phyloP scores from a whole-genome alignment of 345 rosid genomes.

The Moringa oleifera region DNA sequence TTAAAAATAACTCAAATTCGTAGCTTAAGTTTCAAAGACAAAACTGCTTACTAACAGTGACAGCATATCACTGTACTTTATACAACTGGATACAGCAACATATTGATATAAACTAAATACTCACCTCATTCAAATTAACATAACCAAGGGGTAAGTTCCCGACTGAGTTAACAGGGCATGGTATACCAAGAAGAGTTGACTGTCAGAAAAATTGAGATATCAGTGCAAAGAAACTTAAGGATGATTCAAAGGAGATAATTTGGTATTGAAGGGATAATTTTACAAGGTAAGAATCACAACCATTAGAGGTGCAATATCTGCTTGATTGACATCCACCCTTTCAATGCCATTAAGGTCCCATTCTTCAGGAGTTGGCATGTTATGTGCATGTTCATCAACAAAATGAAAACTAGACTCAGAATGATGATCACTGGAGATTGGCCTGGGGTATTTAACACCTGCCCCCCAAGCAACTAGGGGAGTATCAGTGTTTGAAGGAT shows the following conservation, averaged over 20 bases:
- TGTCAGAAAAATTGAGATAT: conserved; percentile 32
- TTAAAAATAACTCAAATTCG: not conserved
- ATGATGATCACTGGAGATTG: conserved; percentile 34
- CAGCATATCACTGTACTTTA: too few species aligned
- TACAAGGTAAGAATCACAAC: conserved; percentile 32
- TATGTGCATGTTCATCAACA: conserved; percentile 86
- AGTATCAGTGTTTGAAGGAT: conserved; percentile 89
- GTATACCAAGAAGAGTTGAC: conserved; percentile 89
- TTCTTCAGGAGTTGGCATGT: conserved; percentile 64
- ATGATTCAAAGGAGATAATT: conserved; percentile 8
- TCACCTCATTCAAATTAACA: conserved; percentile 64
- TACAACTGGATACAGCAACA: not conserved
- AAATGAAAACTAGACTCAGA: conserved; percentile 53
- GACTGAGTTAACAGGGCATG: conserved; percentile 88
- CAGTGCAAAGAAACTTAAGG: conserved; percentile 11
- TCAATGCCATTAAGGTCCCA: conserved; percentile 84
- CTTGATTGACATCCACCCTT: conserved; percentile 97
- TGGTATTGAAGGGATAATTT: conserved; percentile 1
- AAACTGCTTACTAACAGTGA: not conserved
- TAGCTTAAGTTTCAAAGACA: not conserved
- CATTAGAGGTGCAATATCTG: conserved; percentile 94
- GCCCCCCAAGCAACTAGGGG: conserved; percentile 99
- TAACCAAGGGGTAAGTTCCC: conserved; percentile 91
- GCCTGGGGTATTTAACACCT: conserved; percentile 70
- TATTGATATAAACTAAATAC: conserved; percentile 14